These are phyloP conservation scores for Colletotrichum filicis DNA, from an alignment of 2,329 filamentous ascomycete genomes.

Conservation along the genomic window DNA sequence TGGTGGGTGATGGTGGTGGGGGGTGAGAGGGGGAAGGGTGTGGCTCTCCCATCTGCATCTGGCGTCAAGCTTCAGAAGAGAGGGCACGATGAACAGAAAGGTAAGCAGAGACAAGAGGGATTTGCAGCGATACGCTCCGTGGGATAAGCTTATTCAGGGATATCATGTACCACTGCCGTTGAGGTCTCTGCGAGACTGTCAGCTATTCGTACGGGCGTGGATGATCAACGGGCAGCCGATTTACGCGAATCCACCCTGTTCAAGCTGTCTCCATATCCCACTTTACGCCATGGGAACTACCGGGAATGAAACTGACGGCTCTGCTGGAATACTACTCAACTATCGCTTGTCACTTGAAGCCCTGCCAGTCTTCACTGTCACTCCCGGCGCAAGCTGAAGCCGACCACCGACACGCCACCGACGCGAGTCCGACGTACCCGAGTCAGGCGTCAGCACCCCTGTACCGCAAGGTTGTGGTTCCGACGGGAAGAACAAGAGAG, in stretches of 20 bases:
- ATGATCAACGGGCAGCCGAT: neutral
- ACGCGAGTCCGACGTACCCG: slow-evolving; percentile 23
- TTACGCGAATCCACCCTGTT: neutral
- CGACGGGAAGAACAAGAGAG: neutral
- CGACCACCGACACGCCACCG: slow-evolving; percentile 15
- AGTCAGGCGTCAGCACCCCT: neutral
- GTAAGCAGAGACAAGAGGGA: neutral
- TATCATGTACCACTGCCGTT: neutral
- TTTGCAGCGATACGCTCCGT: neutral
- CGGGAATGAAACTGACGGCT: neutral
- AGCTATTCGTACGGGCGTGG: neutral
- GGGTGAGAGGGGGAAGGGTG: neutral
- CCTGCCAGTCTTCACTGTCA: neutral
- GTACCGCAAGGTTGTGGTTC: neutral
- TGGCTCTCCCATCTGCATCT: neutral
- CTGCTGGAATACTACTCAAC: neutral
- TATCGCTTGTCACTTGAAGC: neutral
- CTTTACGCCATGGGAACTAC: neutral
- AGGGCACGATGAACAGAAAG: neutral
- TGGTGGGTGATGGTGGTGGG: neutral
- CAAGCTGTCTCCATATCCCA: neutral
- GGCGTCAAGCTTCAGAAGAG: neutral
- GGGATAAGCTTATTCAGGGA: neutral
- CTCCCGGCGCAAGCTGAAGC: neutral
- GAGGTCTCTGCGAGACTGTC: neutral